Evolutionary conservation across 2,329 filamentous ascomycete genomes (phyloP).

Genomic region (Colletotrichum theobromicola): DNA sequence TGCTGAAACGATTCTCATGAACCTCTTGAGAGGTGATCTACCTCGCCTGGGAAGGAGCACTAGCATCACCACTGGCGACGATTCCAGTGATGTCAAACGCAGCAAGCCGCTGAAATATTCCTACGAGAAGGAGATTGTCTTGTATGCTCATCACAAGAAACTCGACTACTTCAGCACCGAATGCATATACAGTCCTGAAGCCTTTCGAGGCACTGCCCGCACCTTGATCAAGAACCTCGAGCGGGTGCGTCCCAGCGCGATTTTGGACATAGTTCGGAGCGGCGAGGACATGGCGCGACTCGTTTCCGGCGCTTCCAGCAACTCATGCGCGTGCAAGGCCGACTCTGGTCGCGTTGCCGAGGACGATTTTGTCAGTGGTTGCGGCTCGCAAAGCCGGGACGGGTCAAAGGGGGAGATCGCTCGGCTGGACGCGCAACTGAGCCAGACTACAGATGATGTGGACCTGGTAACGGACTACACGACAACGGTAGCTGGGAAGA

Average conservation of each 20-base stretch:
- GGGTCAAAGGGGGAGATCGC: constrained; percentile 79
- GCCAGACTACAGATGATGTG: constrained; percentile 65
- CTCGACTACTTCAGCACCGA: constrained; percentile 98
- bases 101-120: constrained; percentile 98
- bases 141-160: constrained; percentile 96
- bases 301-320: constrained; percentile 66
- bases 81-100: constrained; percentile 86
- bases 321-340: constrained; percentile 47
- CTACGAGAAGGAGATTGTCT: constrained; percentile 98
- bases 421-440: constrained; percentile 77
- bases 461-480: constrained; percentile 72
- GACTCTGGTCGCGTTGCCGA: constrained; percentile 39
- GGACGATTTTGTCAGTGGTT: constrained; percentile 58
- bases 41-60: constrained; percentile 87
- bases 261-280: constrained; percentile 91
- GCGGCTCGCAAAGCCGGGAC: constrained; percentile 58
- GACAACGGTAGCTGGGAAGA: background rate
- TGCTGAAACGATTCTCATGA: constrained; percentile 98
- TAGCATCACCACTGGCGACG: constrained; percentile 81
- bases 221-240: constrained; percentile 95
- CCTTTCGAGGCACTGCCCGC: constrained; percentile 90
- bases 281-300: constrained; percentile 95
- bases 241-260: constrained; percentile 89
- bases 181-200: constrained; percentile 97
- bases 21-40: constrained; percentile 87